phyloP scores from a whole-genome alignment of 768 basidiomycete genomes.

The Boletus reticulatus region DNA sequence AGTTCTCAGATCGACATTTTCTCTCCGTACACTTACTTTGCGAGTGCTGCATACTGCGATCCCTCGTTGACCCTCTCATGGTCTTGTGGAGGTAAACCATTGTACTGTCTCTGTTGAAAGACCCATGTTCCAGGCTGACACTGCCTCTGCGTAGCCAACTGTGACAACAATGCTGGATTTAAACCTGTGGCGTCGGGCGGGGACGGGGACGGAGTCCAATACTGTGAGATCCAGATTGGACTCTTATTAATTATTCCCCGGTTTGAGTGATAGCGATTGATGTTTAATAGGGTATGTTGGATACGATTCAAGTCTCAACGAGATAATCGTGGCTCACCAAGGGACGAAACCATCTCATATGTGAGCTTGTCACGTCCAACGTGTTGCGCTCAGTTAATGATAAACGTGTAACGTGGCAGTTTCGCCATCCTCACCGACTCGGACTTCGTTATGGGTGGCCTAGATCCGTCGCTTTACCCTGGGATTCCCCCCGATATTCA shows the following conservation, averaged over 20 bases:
- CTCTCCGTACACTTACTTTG: constrained; percentile 47
- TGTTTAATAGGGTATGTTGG: constrained; percentile 32
- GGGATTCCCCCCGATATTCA: constrained; percentile 38
- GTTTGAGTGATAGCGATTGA: neutral
- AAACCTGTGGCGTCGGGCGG: constrained; percentile 44
- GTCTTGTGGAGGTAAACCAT: constrained; percentile 48
- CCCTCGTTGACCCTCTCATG: constrained; percentile 40
- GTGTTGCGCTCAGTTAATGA: constrained; percentile 20
- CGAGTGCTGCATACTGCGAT: constrained; percentile 47
- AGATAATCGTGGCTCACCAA: constrained; percentile 36
- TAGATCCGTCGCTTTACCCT: constrained; percentile 47
- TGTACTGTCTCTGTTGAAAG: neutral
- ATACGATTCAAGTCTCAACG: constrained; percentile 35
- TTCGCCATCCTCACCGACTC: constrained; percentile 39
- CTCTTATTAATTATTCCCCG: no score
- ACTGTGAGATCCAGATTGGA: constrained; percentile 32
- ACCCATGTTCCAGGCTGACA: neutral
- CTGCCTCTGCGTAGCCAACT: constrained; percentile 31
- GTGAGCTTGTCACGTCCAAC: constrained; percentile 38
- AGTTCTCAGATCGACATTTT: constrained; percentile 40
- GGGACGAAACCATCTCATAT: constrained; percentile 25
- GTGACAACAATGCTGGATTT: constrained; percentile 42
- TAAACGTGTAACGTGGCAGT: constrained; percentile 17
- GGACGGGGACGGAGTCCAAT: constrained; percentile 38
- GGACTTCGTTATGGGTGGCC: constrained; percentile 27